These are phyloP conservation scores for Colletotrichum theobromicola DNA, from an alignment of 2,329 filamentous ascomycete species.

Conservation along the genomic window DNA sequence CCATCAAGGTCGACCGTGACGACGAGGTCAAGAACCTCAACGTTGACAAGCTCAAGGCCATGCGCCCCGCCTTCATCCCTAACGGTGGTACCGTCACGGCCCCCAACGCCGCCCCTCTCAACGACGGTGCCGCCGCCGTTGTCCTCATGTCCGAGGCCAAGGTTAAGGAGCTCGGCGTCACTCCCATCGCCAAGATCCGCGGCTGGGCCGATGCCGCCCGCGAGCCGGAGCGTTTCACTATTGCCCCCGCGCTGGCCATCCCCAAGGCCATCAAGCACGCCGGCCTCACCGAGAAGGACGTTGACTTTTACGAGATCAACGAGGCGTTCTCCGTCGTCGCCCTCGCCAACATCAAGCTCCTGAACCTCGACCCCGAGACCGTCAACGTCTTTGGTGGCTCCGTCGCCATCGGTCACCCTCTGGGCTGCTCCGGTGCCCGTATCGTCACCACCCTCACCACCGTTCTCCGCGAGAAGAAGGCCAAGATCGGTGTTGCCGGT, in stretches of 20 bases:
- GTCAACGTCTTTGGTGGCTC: slow-evolving; percentile 96
- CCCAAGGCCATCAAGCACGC: slow-evolving; percentile 98
- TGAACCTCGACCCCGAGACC: slow-evolving; percentile 79
- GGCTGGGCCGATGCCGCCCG: slow-evolving; percentile 97
- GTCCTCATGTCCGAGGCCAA: slow-evolving; percentile 95
- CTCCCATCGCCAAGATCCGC: slow-evolving; percentile 93
- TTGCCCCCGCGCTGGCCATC: slow-evolving; percentile 89
- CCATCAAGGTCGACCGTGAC: slow-evolving; percentile 79
- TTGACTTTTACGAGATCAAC: slow-evolving; percentile 99
- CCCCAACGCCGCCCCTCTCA: slow-evolving; percentile 94
- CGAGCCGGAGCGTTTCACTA: slow-evolving; percentile 93
- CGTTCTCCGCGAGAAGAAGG: slow-evolving; percentile 88
- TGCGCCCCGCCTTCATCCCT: slow-evolving; percentile 83
- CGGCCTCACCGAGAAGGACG: slow-evolving; percentile 74
- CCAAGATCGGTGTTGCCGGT: slow-evolving; percentile 90
- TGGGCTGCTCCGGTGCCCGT: slow-evolving; percentile 91
- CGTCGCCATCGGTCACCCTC: slow-evolving; percentile 93
- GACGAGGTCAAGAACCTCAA: slow-evolving; percentile 97
- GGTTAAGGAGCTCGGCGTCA: slow-evolving; percentile 88
- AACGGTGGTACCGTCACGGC: slow-evolving; percentile 90
- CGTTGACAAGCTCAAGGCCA: slow-evolving; percentile 79
- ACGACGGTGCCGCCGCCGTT: slow-evolving; percentile 90
- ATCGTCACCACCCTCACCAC: slow-evolving; percentile 90
- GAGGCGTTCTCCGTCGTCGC: slow-evolving; percentile 98
- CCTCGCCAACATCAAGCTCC: slow-evolving; percentile 93